Conservation (phyloP, 2,329 filamentous ascomycete genomes). For the Stagonosporopsis tanaceti region DNA sequence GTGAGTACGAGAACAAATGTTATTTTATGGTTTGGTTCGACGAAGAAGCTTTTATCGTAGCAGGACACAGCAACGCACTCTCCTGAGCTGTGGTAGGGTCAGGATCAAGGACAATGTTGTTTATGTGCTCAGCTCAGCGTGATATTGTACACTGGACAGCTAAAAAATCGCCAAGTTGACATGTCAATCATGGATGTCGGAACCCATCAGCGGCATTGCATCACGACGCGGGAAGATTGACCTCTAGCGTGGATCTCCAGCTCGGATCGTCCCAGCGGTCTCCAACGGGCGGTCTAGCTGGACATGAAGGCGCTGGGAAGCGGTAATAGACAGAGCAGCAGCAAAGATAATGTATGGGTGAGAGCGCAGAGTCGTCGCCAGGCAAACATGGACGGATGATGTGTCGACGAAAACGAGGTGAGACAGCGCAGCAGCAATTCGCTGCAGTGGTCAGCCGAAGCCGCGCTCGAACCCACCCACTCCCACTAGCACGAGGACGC, state of each 20-base stretch:
- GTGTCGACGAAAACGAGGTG: slow-evolving; percentile 6
- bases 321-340: too few species aligned
- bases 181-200: neutral
- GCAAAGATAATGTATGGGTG: neutral
- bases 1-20: neutral
- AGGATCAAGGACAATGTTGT: neutral
- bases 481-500: slow-evolving; percentile 15
- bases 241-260: slow-evolving; percentile 17
- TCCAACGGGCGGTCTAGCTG: neutral
- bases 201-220: slow-evolving; percentile 9
- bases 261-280: slow-evolving; percentile 16
- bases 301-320: neutral
- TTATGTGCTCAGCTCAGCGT: too few species aligned
- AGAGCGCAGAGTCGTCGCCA: too few species aligned
- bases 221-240: slow-evolving; percentile 8
- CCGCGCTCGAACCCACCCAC: neutral
- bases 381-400: neutral
- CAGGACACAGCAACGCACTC: neutral
- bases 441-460: slow-evolving; percentile 8
- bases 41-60: neutral
- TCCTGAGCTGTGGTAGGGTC: neutral
- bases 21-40: neutral
- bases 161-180: neutral
- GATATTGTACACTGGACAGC: neutral
- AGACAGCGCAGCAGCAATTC: slow-evolving; percentile 10